Conservation (phyloP, 352 stramenopile species). For the Peronosclerospora sorghi region DNA sequence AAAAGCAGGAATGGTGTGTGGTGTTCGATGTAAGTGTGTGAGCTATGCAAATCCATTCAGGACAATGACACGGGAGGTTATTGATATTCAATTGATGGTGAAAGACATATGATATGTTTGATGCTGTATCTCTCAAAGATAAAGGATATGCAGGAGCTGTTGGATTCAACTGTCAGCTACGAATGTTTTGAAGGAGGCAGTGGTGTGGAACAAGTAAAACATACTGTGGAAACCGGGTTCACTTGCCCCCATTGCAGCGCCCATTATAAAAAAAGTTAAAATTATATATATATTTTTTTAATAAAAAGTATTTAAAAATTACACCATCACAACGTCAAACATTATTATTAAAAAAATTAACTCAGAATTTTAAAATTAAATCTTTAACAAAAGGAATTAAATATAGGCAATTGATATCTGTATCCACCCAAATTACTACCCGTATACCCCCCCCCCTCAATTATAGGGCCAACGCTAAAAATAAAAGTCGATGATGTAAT, state of each 20-base stretch:
- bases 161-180: slow-evolving; percentile 57
- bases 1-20: slow-evolving; percentile 71
- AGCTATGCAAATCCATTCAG: slow-evolving; percentile 72
- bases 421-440: too few relatives aligned
- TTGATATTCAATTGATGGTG: slow-evolving; percentile 58
- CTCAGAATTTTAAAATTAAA: too few relatives aligned
- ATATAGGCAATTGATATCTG: too few relatives aligned
- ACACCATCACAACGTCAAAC: too few relatives aligned
- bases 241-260: slow-evolving; percentile 41
- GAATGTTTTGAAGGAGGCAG: slow-evolving; percentile 45
- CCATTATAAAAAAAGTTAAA: too few relatives aligned
- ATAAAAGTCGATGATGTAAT: too few relatives aligned
- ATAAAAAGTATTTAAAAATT: too few relatives aligned
- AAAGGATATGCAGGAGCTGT: slow-evolving; percentile 73
- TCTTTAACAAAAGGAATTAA: too few relatives aligned
- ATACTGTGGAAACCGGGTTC: slow-evolving; percentile 52
- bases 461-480: too few relatives aligned
- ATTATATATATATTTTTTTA: too few relatives aligned
- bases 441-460: too few relatives aligned
- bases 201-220: slow-evolving; percentile 49
- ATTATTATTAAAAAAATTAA: too few relatives aligned
- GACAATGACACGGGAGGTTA: slow-evolving; percentile 54
- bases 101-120: slow-evolving; percentile 57
- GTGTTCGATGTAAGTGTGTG: slow-evolving; percentile 66
- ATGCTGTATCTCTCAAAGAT: slow-evolving; percentile 80